Conservation (phyloP, 495 filamentous ascomycete genomes). For the Darksidea phi region DNA sequence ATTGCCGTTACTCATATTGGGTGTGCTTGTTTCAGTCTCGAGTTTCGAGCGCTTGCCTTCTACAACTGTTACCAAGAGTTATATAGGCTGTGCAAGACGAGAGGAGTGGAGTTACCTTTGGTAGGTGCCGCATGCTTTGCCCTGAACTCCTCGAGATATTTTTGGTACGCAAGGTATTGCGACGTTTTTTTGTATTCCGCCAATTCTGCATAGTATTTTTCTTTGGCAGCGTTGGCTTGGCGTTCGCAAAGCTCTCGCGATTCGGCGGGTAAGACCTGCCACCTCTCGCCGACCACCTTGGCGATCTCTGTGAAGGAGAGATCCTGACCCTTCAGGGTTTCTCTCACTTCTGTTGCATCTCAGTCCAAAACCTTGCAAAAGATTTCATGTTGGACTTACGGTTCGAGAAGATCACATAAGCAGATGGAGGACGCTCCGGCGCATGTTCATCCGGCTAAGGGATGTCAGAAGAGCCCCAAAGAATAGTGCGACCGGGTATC, state of each 20-base stretch:
- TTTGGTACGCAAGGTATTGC: constrained; percentile 54
- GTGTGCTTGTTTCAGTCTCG: constrained; percentile 38
- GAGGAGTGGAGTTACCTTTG: constrained; percentile 30
- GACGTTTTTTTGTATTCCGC: constrained; percentile 74
- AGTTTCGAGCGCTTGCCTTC: constrained; percentile 45
- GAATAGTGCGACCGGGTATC: neutral
- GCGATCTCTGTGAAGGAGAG: constrained; percentile 79
- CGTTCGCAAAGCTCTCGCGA: constrained; percentile 70
- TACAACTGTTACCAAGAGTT: constrained; percentile 2
- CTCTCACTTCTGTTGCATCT: constrained; percentile 60
- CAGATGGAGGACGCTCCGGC: constrained; percentile 72
- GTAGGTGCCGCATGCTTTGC: constrained; percentile 54
- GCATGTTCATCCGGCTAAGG: constrained; percentile 70
- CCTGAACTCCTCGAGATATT: constrained; percentile 74
- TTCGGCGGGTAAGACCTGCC: constrained; percentile 64
- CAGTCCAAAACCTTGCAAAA: neutral
- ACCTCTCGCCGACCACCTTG: constrained; percentile 75
- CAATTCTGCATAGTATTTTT: constrained; percentile 65
- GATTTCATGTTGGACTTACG: constrained; percentile 51
- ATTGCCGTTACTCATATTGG: constrained; percentile 27
- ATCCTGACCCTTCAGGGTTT: constrained; percentile 68
- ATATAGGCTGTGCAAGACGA: neutral
- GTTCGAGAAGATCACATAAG: constrained; percentile 82
- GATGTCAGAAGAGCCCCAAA: constrained; percentile 21
- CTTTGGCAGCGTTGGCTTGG: constrained; percentile 66